Conservation (phyloP, 805 yeast species). For the Isabelozyma rhagii region DNA sequence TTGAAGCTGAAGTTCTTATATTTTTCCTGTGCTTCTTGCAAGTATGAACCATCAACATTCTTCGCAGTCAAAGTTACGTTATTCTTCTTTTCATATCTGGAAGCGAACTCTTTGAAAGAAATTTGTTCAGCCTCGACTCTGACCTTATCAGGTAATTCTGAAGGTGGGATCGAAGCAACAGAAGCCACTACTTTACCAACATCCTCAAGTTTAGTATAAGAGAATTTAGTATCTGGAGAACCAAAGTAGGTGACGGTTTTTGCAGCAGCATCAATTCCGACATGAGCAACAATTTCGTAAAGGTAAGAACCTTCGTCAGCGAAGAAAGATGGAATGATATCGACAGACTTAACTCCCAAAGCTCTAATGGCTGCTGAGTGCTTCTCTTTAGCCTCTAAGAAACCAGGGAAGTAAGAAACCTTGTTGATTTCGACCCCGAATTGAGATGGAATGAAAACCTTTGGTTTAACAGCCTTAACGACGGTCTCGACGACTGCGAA, state of each 20-base stretch:
- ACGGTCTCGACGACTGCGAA: conserved; percentile 36
- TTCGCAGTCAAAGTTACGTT: conserved; percentile 29
- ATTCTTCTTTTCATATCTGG: conserved; percentile 38
- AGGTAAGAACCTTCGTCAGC: conserved; percentile 30
- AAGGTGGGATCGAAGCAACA: conserved; percentile 34
- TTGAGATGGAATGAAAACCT: conserved; percentile 57
- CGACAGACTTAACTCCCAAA: conserved; percentile 47
- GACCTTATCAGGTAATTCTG: conserved; percentile 41
- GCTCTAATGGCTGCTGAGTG: conserved; percentile 40
- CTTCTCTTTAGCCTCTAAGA: conserved; percentile 26
- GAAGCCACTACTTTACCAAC: conserved; percentile 43
- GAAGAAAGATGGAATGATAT: conserved; percentile 39
- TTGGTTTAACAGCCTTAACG: conserved; percentile 41
- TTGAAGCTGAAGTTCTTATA: conserved; percentile 20
- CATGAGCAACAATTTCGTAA: conserved; percentile 29
- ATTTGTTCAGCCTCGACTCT: conserved; percentile 42
- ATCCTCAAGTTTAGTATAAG: conserved; percentile 37
- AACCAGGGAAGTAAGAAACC: conserved; percentile 28
- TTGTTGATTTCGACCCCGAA: conserved; percentile 48
- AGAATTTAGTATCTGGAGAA: conserved; percentile 30
- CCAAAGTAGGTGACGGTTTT: conserved; percentile 38
- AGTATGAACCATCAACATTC: conserved; percentile 24
- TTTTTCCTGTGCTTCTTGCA: conserved; percentile 25
- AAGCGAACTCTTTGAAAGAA: conserved; percentile 35
- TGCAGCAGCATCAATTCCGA: conserved; percentile 34